These are phyloP conservation scores for Fusarium sp. DNA, from an alignment of 2,329 filamentous ascomycete species.

Conservation along the genomic window DNA sequence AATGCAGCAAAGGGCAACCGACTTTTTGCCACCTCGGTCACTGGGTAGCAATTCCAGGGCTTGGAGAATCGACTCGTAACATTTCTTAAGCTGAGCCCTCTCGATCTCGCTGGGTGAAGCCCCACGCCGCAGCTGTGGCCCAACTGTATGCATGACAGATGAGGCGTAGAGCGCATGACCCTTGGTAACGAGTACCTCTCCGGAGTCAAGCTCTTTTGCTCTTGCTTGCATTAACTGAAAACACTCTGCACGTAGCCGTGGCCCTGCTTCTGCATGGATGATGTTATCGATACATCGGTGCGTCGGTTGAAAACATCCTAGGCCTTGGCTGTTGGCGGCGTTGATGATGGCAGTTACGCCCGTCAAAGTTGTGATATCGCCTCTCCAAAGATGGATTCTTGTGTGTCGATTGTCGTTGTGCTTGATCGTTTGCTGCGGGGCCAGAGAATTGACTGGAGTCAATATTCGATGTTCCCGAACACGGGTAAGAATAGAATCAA, in stretches of 20 bases:
- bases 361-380: slow-evolving; percentile 41
- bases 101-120: slow-evolving; percentile 3
- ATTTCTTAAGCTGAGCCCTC: slow-evolving; percentile 13
- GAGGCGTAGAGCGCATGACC: slow-evolving; percentile 27
- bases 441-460: slow-evolving; percentile 4
- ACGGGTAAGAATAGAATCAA: slow-evolving; percentile 28
- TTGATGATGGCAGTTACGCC: slow-evolving; percentile 42
- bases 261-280: slow-evolving; percentile 42
- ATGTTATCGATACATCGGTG: slow-evolving; percentile 48
- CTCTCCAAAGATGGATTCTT: slow-evolving; percentile 33
- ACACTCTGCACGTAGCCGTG: slow-evolving; percentile 39
- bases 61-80: slow-evolving; percentile 33
- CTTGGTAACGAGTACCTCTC: slow-evolving; percentile 27
- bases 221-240: slow-evolving; percentile 24
- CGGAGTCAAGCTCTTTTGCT: slow-evolving; percentile 13
- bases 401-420: background rate
- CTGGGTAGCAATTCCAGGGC: slow-evolving; percentile 2
- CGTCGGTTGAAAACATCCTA: slow-evolving; percentile 45
- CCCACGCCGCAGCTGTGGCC: slow-evolving; percentile 26
- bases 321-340: slow-evolving; percentile 39
- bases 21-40: slow-evolving; percentile 7
- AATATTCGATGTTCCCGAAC: slow-evolving; percentile 21
- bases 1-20: slow-evolving; percentile 42
- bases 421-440: background rate
- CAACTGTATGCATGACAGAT: slow-evolving; percentile 41